These are phyloP conservation scores for Wallemia mellicola DNA, from an alignment of 1,284 basidiomycete species.

Conservation along the genomic window DNA sequence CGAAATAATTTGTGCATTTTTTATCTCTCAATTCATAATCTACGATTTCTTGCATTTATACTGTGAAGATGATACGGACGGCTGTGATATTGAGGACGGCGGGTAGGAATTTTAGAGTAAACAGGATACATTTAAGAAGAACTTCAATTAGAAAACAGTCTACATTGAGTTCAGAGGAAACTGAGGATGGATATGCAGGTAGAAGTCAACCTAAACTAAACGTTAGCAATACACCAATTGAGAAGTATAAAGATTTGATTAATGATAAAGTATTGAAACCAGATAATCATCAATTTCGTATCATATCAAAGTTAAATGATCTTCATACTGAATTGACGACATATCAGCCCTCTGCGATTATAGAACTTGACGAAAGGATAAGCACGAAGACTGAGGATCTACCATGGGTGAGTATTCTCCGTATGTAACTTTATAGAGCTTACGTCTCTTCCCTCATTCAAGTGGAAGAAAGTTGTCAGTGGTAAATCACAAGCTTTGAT, in stretches of 20 bases:
- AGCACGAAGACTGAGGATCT: constrained; percentile 18
- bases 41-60: background rate
- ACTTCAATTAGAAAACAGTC: background rate
- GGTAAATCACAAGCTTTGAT: constrained; percentile 6
- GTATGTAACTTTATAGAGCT: too few species aligned
- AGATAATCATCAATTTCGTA: constrained; percentile 56
- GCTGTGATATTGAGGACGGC: background rate
- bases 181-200: background rate
- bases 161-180: background rate
- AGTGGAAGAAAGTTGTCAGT: constrained; percentile 6
- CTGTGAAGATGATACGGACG: background rate
- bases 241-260: constrained; percentile 38
- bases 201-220: background rate
- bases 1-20: background rate
- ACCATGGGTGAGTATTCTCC: too few species aligned
- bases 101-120: background rate
- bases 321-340: constrained; percentile 39
- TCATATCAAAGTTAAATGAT: constrained; percentile 49
- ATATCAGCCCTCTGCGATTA: constrained; percentile 39
- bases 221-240: background rate
- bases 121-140: background rate
- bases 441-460: too few species aligned
- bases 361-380: constrained; percentile 17
- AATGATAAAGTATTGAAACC: constrained; percentile 34
- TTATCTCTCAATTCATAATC: too few species aligned